Conservation (phyloP, 2,329 filamentous ascomycete species). For the Dactylellina parvicollis region DNA sequence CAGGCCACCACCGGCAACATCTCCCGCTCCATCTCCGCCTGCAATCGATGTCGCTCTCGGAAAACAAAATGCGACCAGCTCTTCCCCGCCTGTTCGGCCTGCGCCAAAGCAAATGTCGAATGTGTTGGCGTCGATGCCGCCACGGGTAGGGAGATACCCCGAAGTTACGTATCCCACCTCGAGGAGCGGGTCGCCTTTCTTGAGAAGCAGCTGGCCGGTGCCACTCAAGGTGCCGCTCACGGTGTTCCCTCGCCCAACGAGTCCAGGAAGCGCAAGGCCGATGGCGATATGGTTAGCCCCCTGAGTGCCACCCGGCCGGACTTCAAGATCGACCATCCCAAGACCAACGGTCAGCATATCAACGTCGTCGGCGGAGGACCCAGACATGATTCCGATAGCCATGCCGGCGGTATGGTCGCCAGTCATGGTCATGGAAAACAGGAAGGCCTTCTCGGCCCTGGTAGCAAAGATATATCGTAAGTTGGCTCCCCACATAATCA, state of each 20-base stretch:
- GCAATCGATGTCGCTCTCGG: conserved; percentile 57
- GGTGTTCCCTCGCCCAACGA: conserved; percentile 20
- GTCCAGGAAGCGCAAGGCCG: conserved; percentile 50
- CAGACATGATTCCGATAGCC: conserved; percentile 19
- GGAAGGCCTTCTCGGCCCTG: conserved; percentile 46
- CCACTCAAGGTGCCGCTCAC: background rate
- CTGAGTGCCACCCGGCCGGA: conserved; percentile 25
- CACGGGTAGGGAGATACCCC: conserved; percentile 57
- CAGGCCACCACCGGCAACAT: conserved; percentile 55
- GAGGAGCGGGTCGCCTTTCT: conserved; percentile 58
- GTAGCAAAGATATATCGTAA: conserved; percentile 56
- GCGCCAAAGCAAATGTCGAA: conserved; percentile 57
- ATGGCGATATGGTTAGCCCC: conserved; percentile 46
- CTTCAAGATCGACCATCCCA: conserved; percentile 2
- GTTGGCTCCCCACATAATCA: conserved; percentile 37
- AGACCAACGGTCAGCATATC: conserved; percentile 40
- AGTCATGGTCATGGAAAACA: background rate
- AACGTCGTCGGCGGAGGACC: conserved; percentile 39
- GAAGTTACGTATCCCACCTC: conserved; percentile 58
- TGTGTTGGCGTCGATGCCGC: conserved; percentile 58
- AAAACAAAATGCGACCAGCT: conserved; percentile 58
- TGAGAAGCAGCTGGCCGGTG: conserved; percentile 51
- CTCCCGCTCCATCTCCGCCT: conserved; percentile 57
- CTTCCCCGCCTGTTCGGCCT: conserved; percentile 57
- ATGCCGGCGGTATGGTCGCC: background rate